Percentiles rank a stretch among this genome's conserved stretches.
phyloP scores from a whole-genome alignment of 768 basidiomycete species.

The Phaffia tasmanica region DNA sequence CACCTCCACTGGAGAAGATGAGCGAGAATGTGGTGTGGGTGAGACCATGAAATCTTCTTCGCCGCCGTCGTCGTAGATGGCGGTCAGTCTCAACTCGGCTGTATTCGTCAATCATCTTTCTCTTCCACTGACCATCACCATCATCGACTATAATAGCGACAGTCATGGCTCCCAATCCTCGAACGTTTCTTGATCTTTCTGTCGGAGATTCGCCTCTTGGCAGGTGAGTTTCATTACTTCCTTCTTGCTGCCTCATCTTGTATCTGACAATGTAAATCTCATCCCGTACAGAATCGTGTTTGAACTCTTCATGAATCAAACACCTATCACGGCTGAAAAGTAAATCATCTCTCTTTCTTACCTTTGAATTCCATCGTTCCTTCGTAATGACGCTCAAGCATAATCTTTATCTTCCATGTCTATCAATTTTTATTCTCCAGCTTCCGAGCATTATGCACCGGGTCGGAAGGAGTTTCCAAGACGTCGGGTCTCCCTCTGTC shows the following conservation, averaged over 20 bases:
- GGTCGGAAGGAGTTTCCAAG: constrained; percentile 53
- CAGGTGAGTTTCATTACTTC: neutral
- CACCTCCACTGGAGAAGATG: no score
- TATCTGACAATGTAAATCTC: neutral
- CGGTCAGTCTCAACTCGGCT: no score
- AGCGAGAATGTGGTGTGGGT: no score
- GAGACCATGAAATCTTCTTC: no score
- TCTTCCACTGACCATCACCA: no score
- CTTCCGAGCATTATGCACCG: constrained; percentile 76
- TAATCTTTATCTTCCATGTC: neutral
- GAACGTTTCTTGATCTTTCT: constrained; percentile 22
- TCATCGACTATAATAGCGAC: neutral
- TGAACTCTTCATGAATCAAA: constrained; percentile 52
- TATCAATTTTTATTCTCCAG: constrained; percentile 39
- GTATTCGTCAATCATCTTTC: no score
- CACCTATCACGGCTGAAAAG: constrained; percentile 74
- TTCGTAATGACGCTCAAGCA: neutral
- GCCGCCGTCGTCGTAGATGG: no score
- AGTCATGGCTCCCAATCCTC: constrained; percentile 21
- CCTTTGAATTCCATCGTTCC: neutral
- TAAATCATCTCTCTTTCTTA: constrained; percentile 36
- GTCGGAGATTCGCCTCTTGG: constrained; percentile 5
- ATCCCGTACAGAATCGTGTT: constrained; percentile 35
- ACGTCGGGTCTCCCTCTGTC: constrained; percentile 58
- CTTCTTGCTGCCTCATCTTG: neutral